Base-by-base conservation (phyloP, 176 grass and related monocot genomes). In the Coix lacrymajobi region DNA sequence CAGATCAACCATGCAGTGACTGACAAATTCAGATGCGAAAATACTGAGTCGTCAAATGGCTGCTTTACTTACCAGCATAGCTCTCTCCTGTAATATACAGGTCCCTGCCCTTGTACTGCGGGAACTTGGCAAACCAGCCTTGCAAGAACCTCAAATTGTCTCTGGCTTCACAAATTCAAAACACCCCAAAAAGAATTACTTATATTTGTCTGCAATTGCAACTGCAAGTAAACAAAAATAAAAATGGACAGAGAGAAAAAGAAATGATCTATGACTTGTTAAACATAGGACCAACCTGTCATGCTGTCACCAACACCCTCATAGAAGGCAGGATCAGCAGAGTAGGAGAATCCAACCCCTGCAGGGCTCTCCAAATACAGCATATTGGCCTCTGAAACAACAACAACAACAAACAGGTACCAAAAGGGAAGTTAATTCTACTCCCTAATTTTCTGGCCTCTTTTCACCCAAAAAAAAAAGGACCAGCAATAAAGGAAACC, bases 51-150 rank as follows among this genome's bases (percentile, higher is more conserved):
- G 5, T 26, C 15, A 28, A 44, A 12, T 67, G 60, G n/a, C 16
- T 76, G n/a, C 16, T 76, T 60, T 4, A 11, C 22, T 57, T 87
- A 95, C 96, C 96, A 29, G 96, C 96, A 81, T 98, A 98, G 84
- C 96, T 98, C 81, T 98, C 96, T 56, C 96, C 96, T 22, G 96
- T 88, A 28, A 98, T 90, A 52, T 98, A 95, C 45, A 98, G 57
- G 76, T 93, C 93, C 60, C 84, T 91, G 85, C 64, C 76, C 75
- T 89, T 93, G 49, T 95, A 98, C 81, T 79, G 85, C 7, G 96
- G 93, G 87, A 98, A 98, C 79, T 88, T 98, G 45, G 79, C 85
- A 56, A 98, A 86, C 96, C 96, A 98, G 74, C 91, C 86, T 73
- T 87, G 87, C 83, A 98, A 74, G 69, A 98, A 98, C 61, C 86